Percentiles rank a stretch among this genome's conserved stretches.
Conservation (phyloP, 768 basidiomycete species). For the Amanita pallidorosea region DNA sequence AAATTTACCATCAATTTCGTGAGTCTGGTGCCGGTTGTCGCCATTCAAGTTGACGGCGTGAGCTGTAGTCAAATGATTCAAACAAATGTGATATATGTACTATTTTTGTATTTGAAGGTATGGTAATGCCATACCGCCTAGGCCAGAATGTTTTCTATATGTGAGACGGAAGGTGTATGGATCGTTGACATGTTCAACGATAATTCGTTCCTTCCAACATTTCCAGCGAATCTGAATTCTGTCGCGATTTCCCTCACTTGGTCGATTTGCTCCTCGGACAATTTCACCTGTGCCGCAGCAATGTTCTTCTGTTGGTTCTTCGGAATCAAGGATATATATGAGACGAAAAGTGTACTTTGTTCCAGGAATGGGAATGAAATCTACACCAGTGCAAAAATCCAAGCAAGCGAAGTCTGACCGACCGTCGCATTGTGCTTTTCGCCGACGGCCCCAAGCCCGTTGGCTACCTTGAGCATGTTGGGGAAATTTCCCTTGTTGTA, state of each 20-base stretch:
- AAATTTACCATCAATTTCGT: too few species aligned
- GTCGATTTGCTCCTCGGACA: conserved; percentile 27
- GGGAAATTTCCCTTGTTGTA: conserved; percentile 35
- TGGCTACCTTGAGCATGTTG: conserved; percentile 30
- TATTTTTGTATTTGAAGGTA: too few species aligned
- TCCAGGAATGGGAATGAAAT: conserved; percentile 39
- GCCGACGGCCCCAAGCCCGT: conserved; percentile 26
- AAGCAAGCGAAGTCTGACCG: conserved; percentile 39
- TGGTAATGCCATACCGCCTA: too few species aligned
- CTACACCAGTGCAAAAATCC: conserved; percentile 35
- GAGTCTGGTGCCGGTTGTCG: too few species aligned
- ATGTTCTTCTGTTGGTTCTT: conserved; percentile 25
- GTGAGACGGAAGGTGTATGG: too few species aligned
- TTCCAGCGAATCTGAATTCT: too few species aligned
- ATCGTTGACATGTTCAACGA: too few species aligned
- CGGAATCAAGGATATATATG: background rate
- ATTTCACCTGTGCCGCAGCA: conserved; percentile 19
- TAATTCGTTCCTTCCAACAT: too few species aligned
- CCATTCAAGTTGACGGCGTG: too few species aligned
- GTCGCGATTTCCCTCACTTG: conserved; percentile 24
- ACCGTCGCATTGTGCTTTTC: conserved; percentile 28
- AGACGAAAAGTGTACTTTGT: conserved; percentile 19
- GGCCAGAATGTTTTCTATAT: too few species aligned
- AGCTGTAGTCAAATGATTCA: too few species aligned
- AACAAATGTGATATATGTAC: too few species aligned